phyloP scores from a whole-genome alignment of 129 eudicot genomes.

The Chrysanthemum lavandulifolium region DNA sequence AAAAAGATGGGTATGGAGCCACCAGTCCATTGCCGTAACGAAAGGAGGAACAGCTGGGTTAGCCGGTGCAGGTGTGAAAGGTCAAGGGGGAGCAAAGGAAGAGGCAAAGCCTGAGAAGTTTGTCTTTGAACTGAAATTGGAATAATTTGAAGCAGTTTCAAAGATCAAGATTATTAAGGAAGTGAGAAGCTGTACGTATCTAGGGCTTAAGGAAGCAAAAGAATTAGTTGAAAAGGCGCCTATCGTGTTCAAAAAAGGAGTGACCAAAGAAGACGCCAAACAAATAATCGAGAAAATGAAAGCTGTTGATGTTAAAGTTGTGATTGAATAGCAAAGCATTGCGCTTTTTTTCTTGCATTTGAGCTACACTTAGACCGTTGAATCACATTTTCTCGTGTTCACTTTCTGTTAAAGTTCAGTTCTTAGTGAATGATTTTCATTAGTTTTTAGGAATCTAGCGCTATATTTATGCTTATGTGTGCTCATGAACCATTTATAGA shows the following conservation, averaged over 20 bases:
- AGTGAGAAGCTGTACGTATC: slow-evolving; percentile 61
- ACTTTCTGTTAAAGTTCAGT: not conserved
- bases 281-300: slow-evolving; percentile 80
- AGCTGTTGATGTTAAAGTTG: slow-evolving; percentile 68
- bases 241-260: slow-evolving; percentile 68
- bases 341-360: slow-evolving; percentile 16
- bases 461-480: slow-evolving; percentile 22
- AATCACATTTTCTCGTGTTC: not conserved
- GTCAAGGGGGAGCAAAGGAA: slow-evolving; percentile 47
- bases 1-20: slow-evolving; percentile 16
- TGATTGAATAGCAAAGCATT: slow-evolving; percentile 51
- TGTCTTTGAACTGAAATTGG: slow-evolving; percentile 72
- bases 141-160: slow-evolving; percentile 64
- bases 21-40: no score
- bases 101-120: slow-evolving; percentile 66
- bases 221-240: slow-evolving; percentile 85
- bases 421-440: not conserved
- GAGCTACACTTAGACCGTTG: no score
- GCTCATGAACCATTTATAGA: slow-evolving; percentile 16
- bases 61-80: slow-evolving; percentile 20
- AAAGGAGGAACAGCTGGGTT: no score
- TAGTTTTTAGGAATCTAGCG: no score
- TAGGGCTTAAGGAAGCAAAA: slow-evolving; percentile 89
- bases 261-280: slow-evolving; percentile 78
- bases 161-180: slow-evolving; percentile 40